These are phyloP conservation scores for Gillenia trifoliata DNA, from an alignment of 306 rosid species.

Conservation along the genomic window DNA sequence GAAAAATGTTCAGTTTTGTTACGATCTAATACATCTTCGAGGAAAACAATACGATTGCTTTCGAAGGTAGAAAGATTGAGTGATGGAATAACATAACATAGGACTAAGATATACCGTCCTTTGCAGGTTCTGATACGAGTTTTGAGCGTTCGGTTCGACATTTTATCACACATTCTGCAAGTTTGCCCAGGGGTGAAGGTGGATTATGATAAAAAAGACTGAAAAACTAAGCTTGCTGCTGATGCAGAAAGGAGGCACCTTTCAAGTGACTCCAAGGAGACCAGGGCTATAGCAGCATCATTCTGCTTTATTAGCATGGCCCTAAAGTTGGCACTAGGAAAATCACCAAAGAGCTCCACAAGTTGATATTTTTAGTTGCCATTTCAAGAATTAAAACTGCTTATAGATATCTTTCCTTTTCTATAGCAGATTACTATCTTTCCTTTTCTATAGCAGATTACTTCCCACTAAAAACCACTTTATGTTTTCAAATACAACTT, in stretches of 20 bases:
- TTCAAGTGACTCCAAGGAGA: background rate
- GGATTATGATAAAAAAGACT: background rate
- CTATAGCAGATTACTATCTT: background rate
- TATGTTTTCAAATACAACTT: background rate
- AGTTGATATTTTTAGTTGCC: background rate
- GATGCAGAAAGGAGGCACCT: background rate
- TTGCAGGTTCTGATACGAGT: background rate
- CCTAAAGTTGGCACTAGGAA: background rate
- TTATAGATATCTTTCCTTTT: background rate
- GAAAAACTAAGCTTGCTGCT: no score
- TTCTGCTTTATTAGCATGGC: background rate
- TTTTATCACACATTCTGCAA: background rate
- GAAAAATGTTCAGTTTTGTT: no score
- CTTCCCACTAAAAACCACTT: background rate
- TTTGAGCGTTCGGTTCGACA: background rate
- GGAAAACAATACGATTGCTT: background rate
- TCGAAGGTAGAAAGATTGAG: background rate
- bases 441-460: background rate
- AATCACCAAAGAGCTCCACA: background rate
- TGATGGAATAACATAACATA: background rate
- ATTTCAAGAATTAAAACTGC: background rate
- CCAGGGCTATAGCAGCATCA: background rate
- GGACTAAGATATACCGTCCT: background rate
- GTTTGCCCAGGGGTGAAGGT: background rate
- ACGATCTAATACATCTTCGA: no score